Evolutionary conservation across 2,329 filamentous ascomycete species (phyloP).

Genomic region (Colletotrichum siamense): DNA sequence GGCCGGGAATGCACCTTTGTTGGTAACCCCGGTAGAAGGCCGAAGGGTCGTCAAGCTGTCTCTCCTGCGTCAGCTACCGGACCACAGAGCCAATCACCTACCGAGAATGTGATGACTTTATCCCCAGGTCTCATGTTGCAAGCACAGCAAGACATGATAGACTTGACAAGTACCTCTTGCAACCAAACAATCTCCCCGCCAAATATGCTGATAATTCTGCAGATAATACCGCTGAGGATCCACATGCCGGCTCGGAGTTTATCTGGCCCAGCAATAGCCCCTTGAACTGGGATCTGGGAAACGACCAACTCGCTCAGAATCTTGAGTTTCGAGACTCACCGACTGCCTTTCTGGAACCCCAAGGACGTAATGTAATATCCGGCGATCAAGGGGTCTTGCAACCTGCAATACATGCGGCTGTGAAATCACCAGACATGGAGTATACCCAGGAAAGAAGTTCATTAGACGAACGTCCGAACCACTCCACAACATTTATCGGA

Average conservation of each 20-base stretch:
- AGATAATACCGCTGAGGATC: neutral
- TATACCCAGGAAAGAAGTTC: neutral
- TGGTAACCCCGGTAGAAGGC: constrained; percentile 22
- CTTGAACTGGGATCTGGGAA: neutral
- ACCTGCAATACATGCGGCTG: neutral
- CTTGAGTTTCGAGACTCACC: neutral
- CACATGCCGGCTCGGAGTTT: neutral
- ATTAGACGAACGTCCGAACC: neutral
- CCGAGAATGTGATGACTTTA: neutral
- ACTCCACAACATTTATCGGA: neutral
- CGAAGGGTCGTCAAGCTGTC: neutral
- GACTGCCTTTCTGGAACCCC: neutral
- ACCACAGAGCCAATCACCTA: neutral
- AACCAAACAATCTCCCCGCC: accelerated
- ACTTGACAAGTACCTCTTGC: neutral
- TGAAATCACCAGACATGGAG: neutral
- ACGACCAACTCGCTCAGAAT: neutral
- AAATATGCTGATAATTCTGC: neutral
- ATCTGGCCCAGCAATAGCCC: neutral
- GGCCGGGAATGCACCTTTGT: constrained; percentile 29
- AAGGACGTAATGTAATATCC: neutral
- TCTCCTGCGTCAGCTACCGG: neutral
- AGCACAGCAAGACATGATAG: neutral
- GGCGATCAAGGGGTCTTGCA: neutral
- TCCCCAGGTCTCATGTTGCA: neutral